These are phyloP conservation scores for Verticillium tricorpus DNA, from an alignment of 2,329 filamentous ascomycete species.

Conservation along the genomic window DNA sequence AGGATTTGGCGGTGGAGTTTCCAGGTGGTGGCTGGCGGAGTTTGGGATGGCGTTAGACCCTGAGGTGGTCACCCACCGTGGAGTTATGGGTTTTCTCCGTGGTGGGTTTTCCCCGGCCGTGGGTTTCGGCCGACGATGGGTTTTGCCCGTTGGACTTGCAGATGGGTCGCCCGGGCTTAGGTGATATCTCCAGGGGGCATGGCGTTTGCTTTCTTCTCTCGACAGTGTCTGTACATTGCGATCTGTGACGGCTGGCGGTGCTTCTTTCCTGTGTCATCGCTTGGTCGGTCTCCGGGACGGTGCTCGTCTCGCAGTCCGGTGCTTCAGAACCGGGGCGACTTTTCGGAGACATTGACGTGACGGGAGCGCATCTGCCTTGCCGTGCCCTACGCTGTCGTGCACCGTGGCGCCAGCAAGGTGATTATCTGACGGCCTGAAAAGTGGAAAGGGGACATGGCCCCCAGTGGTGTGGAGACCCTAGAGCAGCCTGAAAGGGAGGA, in stretches of 20 bases:
- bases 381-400: too few relatives aligned
- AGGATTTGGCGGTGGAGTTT: neutral
- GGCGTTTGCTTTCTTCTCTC: too few relatives aligned
- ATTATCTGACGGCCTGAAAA: neutral
- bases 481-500: neutral
- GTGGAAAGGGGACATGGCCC: neutral
- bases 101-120: neutral
- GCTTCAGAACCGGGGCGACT: neutral
- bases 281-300: too few relatives aligned
- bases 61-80: neutral
- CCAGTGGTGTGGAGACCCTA: neutral
- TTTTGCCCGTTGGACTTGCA: neutral
- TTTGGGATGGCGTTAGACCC: neutral
- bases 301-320: too few relatives aligned
- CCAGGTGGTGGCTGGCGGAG: neutral
- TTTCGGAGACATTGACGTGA: neutral
- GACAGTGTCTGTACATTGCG: neutral
- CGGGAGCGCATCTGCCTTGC: neutral
- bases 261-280: too few relatives aligned
- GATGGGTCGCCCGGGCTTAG: neutral
- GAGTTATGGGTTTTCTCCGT: neutral
- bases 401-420: too few relatives aligned
- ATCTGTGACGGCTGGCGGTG: too few relatives aligned
- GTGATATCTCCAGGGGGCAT: neutral
- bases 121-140: neutral